Percentiles rank a stretch among this genome's conserved stretches.
phyloP scores from a whole-genome alignment of 345 rosid genomes.

The Chamaenerion angustifolium region DNA sequence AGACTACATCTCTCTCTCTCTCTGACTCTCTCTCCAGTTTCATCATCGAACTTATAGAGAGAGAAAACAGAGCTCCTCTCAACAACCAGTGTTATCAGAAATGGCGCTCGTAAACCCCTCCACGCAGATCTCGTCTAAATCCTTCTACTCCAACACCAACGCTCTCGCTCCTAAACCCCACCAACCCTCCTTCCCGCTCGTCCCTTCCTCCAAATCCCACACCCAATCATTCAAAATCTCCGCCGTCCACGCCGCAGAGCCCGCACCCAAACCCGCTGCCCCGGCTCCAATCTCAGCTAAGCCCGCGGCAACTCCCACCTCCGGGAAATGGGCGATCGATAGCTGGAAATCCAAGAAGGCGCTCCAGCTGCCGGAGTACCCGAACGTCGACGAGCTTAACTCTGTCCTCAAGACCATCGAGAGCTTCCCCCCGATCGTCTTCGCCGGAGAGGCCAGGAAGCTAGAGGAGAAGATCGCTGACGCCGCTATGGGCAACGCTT shows the following conservation, averaged over 20 bases:
- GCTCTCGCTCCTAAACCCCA: background rate
- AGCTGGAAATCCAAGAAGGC: slow-evolving; percentile 48
- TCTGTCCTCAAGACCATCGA: slow-evolving; percentile 34
- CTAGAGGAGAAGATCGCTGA: slow-evolving; percentile 31
- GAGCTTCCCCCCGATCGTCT: slow-evolving; percentile 48
- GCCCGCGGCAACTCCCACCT: slow-evolving; percentile 13
- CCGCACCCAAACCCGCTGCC: too few species aligned
- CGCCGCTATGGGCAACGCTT: slow-evolving; percentile 27
- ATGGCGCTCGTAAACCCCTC: slow-evolving; percentile 2
- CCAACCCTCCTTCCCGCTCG: background rate
- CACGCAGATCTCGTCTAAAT: background rate
- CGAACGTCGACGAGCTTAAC: slow-evolving; percentile 28
- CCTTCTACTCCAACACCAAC: background rate
- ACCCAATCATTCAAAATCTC: background rate
- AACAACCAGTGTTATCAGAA: background rate
- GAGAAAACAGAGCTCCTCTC: background rate
- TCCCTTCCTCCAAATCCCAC: background rate
- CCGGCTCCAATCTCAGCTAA: slow-evolving; percentile 8
- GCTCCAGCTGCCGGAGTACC: slow-evolving; percentile 51
- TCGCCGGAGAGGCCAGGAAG: slow-evolving; percentile 52
- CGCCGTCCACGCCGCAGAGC: background rate
- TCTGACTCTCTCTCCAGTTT: background rate
- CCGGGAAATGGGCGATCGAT: slow-evolving; percentile 29
- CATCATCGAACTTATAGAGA: background rate
- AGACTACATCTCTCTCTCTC: background rate